phyloP scores from a whole-genome alignment of 495 filamentous ascomycete species.

The Penicillium ucsense region DNA sequence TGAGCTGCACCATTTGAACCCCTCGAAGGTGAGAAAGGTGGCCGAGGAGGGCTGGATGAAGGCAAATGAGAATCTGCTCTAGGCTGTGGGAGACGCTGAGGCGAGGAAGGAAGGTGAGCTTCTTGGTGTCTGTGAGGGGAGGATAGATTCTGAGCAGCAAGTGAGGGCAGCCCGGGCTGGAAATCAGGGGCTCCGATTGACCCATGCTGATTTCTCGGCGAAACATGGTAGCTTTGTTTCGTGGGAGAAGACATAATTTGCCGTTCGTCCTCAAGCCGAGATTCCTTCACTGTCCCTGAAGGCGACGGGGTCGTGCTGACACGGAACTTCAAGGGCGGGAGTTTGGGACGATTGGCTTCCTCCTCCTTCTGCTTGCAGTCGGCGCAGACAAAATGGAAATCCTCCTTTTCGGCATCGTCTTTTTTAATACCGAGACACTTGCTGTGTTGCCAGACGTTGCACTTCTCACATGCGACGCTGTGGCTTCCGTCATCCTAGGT shows the following conservation, averaged over 20 bases:
- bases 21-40: slow-evolving; percentile 32
- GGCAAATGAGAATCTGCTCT: slow-evolving; percentile 11
- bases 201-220: slow-evolving; percentile 11
- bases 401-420: slow-evolving; percentile 68
- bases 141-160: slow-evolving; percentile 8
- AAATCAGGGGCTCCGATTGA: slow-evolving; percentile 1
- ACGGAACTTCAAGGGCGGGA: slow-evolving; percentile 60
- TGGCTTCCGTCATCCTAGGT: slow-evolving; percentile 80
- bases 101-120: slow-evolving; percentile 28
- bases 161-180: slow-evolving; percentile 11
- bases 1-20: slow-evolving; percentile 16
- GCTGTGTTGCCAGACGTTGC: slow-evolving; percentile 95
- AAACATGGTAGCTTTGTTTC: slow-evolving; percentile 21
- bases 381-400: slow-evolving; percentile 82
- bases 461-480: slow-evolving; percentile 89
- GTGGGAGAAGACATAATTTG: slow-evolving; percentile 18
- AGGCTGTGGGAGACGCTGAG: slow-evolving; percentile 30
- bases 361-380: slow-evolving; percentile 62
- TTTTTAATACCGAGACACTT: slow-evolving; percentile 74
- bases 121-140: slow-evolving; percentile 4
- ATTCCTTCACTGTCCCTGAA: slow-evolving; percentile 15
- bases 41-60: slow-evolving; percentile 27
- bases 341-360: slow-evolving; percentile 54
- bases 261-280: slow-evolving; percentile 15
- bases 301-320: slow-evolving; percentile 45